A percentile compares a stretch with the other conserved stretches of the same genome.
phyloP scores from a whole-genome alignment of 352 stramenopile genomes.

The Globisporangium paroecandrum region DNA sequence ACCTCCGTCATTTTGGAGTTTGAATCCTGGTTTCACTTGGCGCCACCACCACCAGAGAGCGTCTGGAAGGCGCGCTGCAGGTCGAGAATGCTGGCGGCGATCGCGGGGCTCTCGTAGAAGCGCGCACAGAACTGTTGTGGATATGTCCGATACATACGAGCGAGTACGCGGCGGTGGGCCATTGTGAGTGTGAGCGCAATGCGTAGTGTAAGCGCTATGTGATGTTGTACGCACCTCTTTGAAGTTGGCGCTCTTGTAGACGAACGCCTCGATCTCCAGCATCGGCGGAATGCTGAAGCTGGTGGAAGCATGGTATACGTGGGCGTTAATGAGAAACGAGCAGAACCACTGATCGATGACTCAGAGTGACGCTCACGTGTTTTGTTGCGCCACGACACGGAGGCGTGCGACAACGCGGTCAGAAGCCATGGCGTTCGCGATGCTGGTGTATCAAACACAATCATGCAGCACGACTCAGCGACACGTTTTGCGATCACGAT shows the following conservation, averaged over 20 bases:
- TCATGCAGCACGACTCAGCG: background rate
- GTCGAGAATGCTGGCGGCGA: conserved; percentile 32
- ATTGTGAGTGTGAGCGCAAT: background rate
- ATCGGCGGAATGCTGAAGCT: conserved; percentile 52
- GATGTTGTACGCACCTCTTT: conserved; percentile 40
- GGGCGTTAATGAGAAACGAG: too few species aligned
- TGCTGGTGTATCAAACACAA: conserved; percentile 21
- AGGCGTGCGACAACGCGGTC: conserved; percentile 50
- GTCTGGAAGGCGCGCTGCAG: conserved; percentile 46
- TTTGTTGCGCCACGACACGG: conserved; percentile 46
- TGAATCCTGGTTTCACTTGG: conserved; percentile 16
- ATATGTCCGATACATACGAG: background rate
- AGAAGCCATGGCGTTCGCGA: conserved; percentile 38
- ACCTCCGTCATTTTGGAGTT: conserved; percentile 3
- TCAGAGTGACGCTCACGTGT: conserved; percentile 21
- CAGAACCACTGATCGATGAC: too few species aligned
- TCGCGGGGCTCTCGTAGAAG: conserved; percentile 42
- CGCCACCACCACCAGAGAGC: conserved; percentile 14
- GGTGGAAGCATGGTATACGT: background rate
- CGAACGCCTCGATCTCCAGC: conserved; percentile 43
- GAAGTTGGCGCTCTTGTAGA: conserved; percentile 51
- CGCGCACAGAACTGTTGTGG: conserved; percentile 39
- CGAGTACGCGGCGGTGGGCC: background rate
- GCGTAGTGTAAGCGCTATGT: background rate
- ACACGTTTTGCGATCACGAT: background rate